A percentile compares a stretch with the other conserved stretches of the same genome.
These are phyloP conservation scores for Candida boleticola DNA, from an alignment of 805 yeast species.

Conservation along the genomic window DNA sequence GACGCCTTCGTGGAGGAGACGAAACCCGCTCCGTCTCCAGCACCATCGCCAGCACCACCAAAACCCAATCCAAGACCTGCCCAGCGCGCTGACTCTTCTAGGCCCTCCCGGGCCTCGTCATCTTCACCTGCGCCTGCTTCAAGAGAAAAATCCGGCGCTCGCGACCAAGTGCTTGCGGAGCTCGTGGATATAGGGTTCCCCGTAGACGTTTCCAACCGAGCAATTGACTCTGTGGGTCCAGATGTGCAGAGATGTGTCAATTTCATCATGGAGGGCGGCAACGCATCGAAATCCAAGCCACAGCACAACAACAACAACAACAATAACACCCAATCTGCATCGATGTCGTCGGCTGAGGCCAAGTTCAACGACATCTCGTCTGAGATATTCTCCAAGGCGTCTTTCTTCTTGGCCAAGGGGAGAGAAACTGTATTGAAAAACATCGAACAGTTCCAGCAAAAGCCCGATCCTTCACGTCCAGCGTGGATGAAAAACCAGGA, in stretches of 20 bases:
- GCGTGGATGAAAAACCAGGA: conserved; percentile 73
- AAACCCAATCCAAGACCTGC: not conserved
- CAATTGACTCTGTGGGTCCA: conserved; percentile 56
- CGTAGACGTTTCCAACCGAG: conserved; percentile 55
- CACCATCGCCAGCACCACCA: not conserved
- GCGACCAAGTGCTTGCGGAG: conserved; percentile 60
- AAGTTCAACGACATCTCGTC: conserved; percentile 53
- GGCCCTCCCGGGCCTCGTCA: not conserved
- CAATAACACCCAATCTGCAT: not conserved
- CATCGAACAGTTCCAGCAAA: conserved; percentile 51
- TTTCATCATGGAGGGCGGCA: conserved; percentile 48
- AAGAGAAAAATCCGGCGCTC: conserved; percentile 12
- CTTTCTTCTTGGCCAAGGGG: conserved; percentile 56
- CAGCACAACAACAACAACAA: conserved; percentile 6
- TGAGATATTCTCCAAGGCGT: conserved; percentile 59
- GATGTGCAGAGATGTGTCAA: conserved; percentile 67
- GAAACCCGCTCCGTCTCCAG: not conserved
- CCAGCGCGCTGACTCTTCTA: not conserved
- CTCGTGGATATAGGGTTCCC: conserved; percentile 80
- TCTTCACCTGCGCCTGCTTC: not conserved
- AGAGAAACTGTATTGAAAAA: conserved; percentile 60
- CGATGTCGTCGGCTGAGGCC: conserved; percentile 7
- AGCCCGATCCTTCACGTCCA: conserved; percentile 41
- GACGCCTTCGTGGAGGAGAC: conserved; percentile 28
- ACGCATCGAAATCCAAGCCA: conserved; percentile 3